Percentiles rank a stretch among this genome's conserved stretches.
Conservation (phyloP, 1,139 yeast genomes). For the Protomyces arabidopsidicola region DNA sequence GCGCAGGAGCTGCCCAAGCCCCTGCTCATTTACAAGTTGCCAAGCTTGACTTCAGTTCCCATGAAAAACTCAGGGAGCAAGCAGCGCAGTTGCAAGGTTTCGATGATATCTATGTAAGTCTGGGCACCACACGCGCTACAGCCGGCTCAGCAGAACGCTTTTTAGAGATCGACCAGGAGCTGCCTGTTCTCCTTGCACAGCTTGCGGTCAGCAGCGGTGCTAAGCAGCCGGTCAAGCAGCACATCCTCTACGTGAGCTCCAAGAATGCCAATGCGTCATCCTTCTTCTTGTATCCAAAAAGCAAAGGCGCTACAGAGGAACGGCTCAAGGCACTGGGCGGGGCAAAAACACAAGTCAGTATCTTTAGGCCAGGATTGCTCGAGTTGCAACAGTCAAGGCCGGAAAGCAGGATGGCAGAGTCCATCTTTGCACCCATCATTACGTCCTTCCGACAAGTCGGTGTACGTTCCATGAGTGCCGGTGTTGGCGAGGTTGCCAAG, state of each 20-base stretch:
- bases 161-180: constrained; percentile 14
- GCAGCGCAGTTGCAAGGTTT: constrained; percentile 7
- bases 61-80: not conserved
- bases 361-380: constrained; percentile 12
- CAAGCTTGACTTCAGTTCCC: not conserved
- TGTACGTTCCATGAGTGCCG: constrained; percentile 3
- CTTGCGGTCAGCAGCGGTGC: constrained; percentile 1
- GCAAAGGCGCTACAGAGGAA: constrained; percentile 24
- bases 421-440: not conserved
- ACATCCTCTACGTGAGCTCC: constrained; percentile 16
- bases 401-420: constrained; percentile 2
- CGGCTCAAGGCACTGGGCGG: constrained; percentile 8
- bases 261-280: constrained; percentile 17
- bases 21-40: not conserved
- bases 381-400: not conserved
- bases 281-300: constrained; percentile 12
- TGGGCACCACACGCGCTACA: constrained; percentile 25
- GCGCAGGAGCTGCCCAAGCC: not conserved
- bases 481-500: constrained; percentile 13
- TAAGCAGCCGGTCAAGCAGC: constrained; percentile 1
- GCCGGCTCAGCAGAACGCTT: constrained; percentile 24
- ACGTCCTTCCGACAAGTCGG: constrained; percentile 5
- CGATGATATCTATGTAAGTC: constrained; percentile 16
- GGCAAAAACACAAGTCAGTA: not conserved
- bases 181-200: constrained; percentile 9